A percentile compares a stretch with the other conserved stretches of the same genome.
Evolutionary conservation across 495 filamentous ascomycete genomes (phyloP).

Genomic region (Friedmanniomyces simplex): DNA sequence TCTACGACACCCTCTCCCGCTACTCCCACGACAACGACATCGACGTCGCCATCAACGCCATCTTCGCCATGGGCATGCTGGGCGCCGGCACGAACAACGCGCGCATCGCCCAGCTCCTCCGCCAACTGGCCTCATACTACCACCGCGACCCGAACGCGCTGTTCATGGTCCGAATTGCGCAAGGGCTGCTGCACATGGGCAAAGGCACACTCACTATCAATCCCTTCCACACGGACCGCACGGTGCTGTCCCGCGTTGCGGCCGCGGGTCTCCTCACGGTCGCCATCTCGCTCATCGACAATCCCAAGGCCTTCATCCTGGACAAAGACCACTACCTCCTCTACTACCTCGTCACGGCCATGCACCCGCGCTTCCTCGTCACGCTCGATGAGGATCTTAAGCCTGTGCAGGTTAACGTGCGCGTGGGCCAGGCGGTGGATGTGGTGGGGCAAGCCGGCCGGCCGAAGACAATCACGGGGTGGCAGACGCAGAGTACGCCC

Average conservation of each 20-base stretch:
- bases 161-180: conserved; percentile 98
- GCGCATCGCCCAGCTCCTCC: conserved; percentile 81
- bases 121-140: conserved; percentile 95
- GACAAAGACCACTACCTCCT: conserved; percentile 85
- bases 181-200: conserved; percentile 96
- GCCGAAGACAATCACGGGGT: conserved; percentile 98
- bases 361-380: conserved; percentile 92
- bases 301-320: conserved; percentile 83
- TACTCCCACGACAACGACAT: conserved; percentile 99
- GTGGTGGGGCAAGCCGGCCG: conserved; percentile 94
- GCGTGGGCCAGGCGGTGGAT: conserved; percentile 95
- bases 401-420: conserved; percentile 88
- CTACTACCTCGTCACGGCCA: conserved; percentile 95
- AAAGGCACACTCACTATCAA: conserved; percentile 93
- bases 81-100: conserved; percentile 98
- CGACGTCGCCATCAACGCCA: conserved; percentile 95
- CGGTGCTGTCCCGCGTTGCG: conserved; percentile 84
- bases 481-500: conserved; percentile 98
- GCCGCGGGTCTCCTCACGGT: conserved; percentile 84
- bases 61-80: conserved; percentile 96
- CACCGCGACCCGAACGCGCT: conserved; percentile 89
- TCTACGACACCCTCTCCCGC: conserved; percentile 95
- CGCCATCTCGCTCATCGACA: conserved; percentile 78
- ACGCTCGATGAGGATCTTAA: conserved; percentile 91
- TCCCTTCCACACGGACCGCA: conserved; percentile 96